Base-by-base conservation (phyloP, 495 filamentous ascomycete genomes). In the Aspergillus affinis region DNA sequence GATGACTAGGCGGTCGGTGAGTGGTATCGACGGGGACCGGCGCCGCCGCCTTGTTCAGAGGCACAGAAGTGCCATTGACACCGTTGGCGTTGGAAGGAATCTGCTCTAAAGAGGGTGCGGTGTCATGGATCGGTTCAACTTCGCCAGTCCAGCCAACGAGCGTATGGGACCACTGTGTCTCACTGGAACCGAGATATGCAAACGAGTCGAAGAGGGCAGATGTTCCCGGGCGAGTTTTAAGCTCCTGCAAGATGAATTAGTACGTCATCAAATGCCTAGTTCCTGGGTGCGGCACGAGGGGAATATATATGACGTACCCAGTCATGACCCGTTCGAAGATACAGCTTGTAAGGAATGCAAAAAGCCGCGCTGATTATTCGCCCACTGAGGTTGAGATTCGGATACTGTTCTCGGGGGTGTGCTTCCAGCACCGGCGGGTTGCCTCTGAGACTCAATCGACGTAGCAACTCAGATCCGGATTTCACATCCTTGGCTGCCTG, bases 61-160 rank as follows among this genome's bases (percentile, higher is more conserved):
- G 64, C 5, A 62, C 45, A 21, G 65, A 30, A 6, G 65, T 20
- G 44, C 57, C 66, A 48, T 66, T 68, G 32, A 64, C 26, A 13
- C 55, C 57, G 20, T 60, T 62, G 9, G 66, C 60, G 58, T 78
- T 75, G 30, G 66, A 55, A 3, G 67, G 64, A 45, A 75, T 66
- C 50, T 68, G 71, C 48, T 78, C 75, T 19, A 76, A 57, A 15
- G 74, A 72, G 2, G 51, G 17, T 58, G 69, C 71, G 18, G 56
- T 55, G 26, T 84, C 77, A 15, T 74, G 47, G 10, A 79, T 71
- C 3, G 78, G 74, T 54, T 89, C 83, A 49, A 97, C 89, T 71
- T 97, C 92, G 32, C 93, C 93, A 2, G 93, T 93, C 93, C 93
- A 97, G 19, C 89, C 92, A 51, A 97, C 88, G 1, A 96, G 79